A percentile compares a stretch with the other conserved stretches of the same genome.
Evolutionary conservation across 2,329 filamentous ascomycete genomes (phyloP).

Genomic region (Claviceps paspali): DNA sequence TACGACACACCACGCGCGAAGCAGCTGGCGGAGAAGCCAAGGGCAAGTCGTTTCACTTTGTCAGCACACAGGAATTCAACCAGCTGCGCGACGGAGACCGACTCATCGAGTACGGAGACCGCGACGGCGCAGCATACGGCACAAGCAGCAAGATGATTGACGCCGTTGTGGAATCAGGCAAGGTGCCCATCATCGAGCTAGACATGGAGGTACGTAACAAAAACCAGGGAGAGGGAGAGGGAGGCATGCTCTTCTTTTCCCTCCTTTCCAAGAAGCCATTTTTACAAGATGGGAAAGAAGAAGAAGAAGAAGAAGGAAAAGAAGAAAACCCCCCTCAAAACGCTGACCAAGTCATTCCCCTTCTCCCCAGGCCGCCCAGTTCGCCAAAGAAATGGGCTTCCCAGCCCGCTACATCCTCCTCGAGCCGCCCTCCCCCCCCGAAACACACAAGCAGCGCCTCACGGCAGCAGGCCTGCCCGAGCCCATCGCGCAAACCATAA

Average conservation of each 20-base stretch:
- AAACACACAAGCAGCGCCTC: conserved; percentile 15
- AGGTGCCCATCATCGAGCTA: conserved; percentile 43
- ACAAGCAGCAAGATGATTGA: conserved; percentile 39
- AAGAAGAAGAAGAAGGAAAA: neutral
- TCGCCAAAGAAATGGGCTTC: conserved; percentile 42
- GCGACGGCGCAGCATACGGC: conserved; percentile 36
- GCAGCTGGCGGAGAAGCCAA: conserved; percentile 34
- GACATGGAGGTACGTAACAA: conserved; percentile 31
- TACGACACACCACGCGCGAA: conserved; percentile 38
- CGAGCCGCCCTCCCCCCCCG: conserved; percentile 24
- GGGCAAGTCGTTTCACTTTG: conserved; percentile 39
- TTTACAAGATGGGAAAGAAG: neutral
- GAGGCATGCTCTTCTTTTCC: no score
- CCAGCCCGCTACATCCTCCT: conserved; percentile 40
- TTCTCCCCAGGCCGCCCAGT: conserved; percentile 34
- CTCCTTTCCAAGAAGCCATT: no score
- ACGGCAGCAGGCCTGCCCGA: conserved; percentile 13
- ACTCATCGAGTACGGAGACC: conserved; percentile 39
- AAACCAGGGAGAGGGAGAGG: no score
- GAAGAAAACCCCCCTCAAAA: neutral
- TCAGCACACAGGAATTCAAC: conserved; percentile 39
- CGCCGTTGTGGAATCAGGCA: conserved; percentile 34
- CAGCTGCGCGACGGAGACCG: conserved; percentile 44
- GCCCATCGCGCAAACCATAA: conserved; percentile 10
- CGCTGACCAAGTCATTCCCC: neutral